phyloP scores from a whole-genome alignment of 768 basidiomycete species.

The Mycena rosella region DNA sequence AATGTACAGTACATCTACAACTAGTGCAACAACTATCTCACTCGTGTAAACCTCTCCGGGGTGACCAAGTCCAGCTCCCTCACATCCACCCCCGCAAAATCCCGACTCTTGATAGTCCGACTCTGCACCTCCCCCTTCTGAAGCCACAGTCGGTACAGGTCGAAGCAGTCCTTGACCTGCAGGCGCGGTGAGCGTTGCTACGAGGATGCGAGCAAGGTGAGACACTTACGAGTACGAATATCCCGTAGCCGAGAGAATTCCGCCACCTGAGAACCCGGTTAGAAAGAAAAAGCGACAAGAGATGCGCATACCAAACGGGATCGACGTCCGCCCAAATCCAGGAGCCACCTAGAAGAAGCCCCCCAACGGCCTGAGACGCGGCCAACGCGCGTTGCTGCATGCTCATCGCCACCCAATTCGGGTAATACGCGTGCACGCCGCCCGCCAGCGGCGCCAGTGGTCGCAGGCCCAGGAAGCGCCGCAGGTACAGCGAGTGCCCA shows the following conservation, averaged over 20 bases:
- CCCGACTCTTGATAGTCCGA: constrained; percentile 59
- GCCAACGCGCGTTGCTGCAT: constrained; percentile 33
- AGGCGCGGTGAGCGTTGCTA: neutral
- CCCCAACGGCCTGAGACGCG: neutral
- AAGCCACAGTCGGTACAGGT: constrained; percentile 60
- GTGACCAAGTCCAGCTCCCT: constrained; percentile 59
- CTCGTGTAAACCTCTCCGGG: constrained; percentile 31
- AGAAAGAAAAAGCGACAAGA: neutral
- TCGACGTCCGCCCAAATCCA: constrained; percentile 61
- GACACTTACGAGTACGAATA: constrained; percentile 52
- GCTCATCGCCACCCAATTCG: constrained; percentile 46
- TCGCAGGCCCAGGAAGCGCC: constrained; percentile 38
- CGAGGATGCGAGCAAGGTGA: neutral
- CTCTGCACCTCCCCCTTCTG: constrained; percentile 63
- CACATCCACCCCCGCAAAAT: constrained; percentile 63
- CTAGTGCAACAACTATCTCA: too few relatives aligned
- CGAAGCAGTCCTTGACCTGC: constrained; percentile 61
- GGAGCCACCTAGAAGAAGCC: constrained; percentile 52
- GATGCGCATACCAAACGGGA: constrained; percentile 56
- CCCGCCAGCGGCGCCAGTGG: constrained; percentile 35
- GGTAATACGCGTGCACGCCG: constrained; percentile 44
- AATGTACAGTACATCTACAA: too few relatives aligned
- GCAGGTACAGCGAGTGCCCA: constrained; percentile 25
- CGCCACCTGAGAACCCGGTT: constrained; percentile 49
- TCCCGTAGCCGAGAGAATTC: constrained; percentile 61